Evolutionary conservation across 1,284 basidiomycete species (phyloP).

Genomic region (Tilletiopsis washingtonensis): DNA sequence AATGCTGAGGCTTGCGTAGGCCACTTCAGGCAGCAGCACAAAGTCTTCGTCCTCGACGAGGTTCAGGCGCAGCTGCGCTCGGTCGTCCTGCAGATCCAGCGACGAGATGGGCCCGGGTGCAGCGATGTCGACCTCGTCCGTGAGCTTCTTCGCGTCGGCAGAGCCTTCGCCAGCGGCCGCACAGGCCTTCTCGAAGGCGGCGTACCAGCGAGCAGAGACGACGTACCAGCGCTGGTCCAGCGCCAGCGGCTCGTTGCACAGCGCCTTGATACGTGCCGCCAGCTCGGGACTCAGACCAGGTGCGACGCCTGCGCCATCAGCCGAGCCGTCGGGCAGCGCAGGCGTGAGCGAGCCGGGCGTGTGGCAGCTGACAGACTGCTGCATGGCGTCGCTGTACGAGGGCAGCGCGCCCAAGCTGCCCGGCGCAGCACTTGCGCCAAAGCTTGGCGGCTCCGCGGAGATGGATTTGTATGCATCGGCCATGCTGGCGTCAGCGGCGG

Average conservation of each 20-base stretch:
- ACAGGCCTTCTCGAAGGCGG: slow-evolving; percentile 64
- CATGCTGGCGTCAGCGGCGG: too few species aligned
- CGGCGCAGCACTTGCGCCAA: too few species aligned
- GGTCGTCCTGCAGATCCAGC: slow-evolving; percentile 14
- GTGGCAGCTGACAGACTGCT: background rate
- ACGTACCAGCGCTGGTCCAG: slow-evolving; percentile 70
- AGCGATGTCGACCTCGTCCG: slow-evolving; percentile 50
- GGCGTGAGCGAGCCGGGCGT: background rate
- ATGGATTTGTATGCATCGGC: too few species aligned
- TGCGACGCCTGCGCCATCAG: background rate
- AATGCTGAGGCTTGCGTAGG: slow-evolving; percentile 21
- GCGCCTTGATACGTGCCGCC: slow-evolving; percentile 2
- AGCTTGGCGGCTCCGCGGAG: too few species aligned
- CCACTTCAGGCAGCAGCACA: slow-evolving; percentile 65
- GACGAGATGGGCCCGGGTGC: background rate
- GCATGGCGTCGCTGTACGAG: slow-evolving; percentile 2
- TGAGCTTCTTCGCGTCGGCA: slow-evolving; percentile 59
- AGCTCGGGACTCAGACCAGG: slow-evolving; percentile 1
- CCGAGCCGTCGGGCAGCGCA: background rate
- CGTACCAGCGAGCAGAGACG: slow-evolving; percentile 63
- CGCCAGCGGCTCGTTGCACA: slow-evolving; percentile 51
- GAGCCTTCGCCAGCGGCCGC: slow-evolving; percentile 58
- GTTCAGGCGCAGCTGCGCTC: slow-evolving; percentile 31
- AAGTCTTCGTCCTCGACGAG: slow-evolving; percentile 65
- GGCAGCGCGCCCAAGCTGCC: slow-evolving; percentile 1